These are phyloP conservation scores for Poronia punctata DNA, from an alignment of 495 filamentous ascomycete genomes.

Conservation along the genomic window DNA sequence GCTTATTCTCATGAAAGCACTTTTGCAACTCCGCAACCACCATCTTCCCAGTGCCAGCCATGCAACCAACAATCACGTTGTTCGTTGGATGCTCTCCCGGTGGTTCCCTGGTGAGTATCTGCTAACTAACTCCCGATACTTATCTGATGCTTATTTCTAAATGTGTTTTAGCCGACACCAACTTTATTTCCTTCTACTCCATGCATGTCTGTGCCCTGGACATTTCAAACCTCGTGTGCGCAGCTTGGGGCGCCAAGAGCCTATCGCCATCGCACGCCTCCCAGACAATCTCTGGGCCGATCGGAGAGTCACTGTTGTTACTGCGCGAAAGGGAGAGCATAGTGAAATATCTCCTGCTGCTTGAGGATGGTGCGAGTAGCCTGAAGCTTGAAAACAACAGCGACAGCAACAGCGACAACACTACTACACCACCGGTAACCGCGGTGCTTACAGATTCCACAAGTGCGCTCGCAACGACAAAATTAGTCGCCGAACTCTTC, in stretches of 20 bases:
- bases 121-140: not conserved
- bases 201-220: slow-evolving; percentile 35
- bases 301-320: slow-evolving; percentile 21
- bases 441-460: slow-evolving; percentile 25
- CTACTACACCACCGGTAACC: not conserved
- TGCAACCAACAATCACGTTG: slow-evolving; percentile 58
- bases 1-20: slow-evolving; percentile 61
- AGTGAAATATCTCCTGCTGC: slow-evolving; percentile 36
- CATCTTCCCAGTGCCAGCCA: slow-evolving; percentile 59
- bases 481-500: slow-evolving; percentile 43
- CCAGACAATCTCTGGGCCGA: slow-evolving; percentile 29
- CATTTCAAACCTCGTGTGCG: slow-evolving; percentile 37
- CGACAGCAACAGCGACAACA: slow-evolving; percentile 2
- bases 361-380: slow-evolving; percentile 16
- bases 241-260: slow-evolving; percentile 32
- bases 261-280: slow-evolving; percentile 16
- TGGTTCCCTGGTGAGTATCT: slow-evolving; percentile 71
- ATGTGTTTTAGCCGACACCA: slow-evolving; percentile 24
- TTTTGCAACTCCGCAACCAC: slow-evolving; percentile 51
- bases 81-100: slow-evolving; percentile 70
- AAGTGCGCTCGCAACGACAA: slow-evolving; percentile 35
- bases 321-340: slow-evolving; percentile 19
- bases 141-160: slow-evolving; percentile 2
- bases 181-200: slow-evolving; percentile 34
- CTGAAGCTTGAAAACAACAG: slow-evolving; percentile 1